Evolutionary conservation across 352 stramenopile genomes (phyloP).

Genomic region (Phytophthora citrophthora): DNA sequence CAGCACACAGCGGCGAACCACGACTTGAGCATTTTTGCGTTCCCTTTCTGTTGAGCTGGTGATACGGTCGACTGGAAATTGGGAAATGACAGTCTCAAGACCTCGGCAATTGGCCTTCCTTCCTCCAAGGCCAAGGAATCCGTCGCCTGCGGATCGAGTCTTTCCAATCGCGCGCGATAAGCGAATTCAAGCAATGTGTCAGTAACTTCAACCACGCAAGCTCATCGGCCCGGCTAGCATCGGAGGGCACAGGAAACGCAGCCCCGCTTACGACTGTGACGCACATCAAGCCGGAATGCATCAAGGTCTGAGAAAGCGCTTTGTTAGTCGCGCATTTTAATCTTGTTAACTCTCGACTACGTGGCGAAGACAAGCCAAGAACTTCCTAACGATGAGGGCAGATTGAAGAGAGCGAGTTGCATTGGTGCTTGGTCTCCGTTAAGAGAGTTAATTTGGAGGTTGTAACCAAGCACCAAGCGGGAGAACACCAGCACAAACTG

Average conservation of each 20-base stretch:
- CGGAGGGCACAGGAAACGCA: background rate
- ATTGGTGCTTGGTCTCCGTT: background rate
- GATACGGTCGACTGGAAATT: constrained; percentile 28
- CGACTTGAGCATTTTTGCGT: constrained; percentile 40
- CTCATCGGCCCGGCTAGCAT: background rate
- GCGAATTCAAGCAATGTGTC: background rate
- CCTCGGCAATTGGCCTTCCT: background rate
- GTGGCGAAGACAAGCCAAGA: background rate
- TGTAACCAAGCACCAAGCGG: background rate
- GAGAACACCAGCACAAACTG: background rate
- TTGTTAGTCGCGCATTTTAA: background rate
- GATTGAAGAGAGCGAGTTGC: background rate
- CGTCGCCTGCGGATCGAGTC: background rate
- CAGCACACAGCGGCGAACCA: constrained; percentile 34
- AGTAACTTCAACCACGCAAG: constrained; percentile 1
- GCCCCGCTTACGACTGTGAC: background rate
- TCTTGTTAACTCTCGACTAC: background rate
- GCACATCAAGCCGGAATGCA: background rate
- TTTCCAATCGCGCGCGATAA: background rate
- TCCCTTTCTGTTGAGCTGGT: constrained; percentile 8
- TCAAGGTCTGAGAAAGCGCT: background rate
- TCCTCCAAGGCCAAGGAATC: too few species aligned
- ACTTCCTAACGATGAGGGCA: background rate
- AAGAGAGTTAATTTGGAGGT: background rate
- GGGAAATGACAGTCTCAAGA: constrained; percentile 16